Evolutionary conservation across 2,329 filamentous ascomycete genomes (phyloP).

Genomic region (Thielaviopsis populi): DNA sequence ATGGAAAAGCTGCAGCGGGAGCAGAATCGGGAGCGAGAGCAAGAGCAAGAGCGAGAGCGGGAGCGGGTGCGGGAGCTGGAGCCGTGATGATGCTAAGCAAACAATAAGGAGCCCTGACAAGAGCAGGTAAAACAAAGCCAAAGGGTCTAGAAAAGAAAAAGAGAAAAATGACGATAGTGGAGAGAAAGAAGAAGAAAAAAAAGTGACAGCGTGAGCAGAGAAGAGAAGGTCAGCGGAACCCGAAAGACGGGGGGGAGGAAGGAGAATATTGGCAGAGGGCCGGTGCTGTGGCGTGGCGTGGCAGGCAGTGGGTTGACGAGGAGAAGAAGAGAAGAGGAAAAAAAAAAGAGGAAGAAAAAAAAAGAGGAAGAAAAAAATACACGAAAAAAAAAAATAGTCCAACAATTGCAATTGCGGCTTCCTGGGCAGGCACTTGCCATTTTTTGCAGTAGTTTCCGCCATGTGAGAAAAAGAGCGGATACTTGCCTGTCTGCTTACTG

Average conservation of each 20-base stretch:
- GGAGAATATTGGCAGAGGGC: slow-evolving; percentile 15
- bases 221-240: slow-evolving; percentile 15
- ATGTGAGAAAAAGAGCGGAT: slow-evolving; percentile 3
- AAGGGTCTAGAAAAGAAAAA: slow-evolving; percentile 1
- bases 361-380: not conserved
- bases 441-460: not conserved
- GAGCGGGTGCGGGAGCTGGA: not conserved
- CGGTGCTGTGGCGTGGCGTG: slow-evolving; percentile 15
- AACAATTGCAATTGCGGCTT: not conserved
- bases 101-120: not conserved
- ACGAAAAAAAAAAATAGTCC: not conserved
- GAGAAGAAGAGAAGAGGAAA: slow-evolving; percentile 10
- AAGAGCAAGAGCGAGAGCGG: too few relatives aligned
- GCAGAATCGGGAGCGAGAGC: too few relatives aligned
- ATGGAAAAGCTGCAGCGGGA: not conserved
- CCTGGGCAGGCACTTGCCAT: not conserved
- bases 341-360: not conserved
- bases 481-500: not conserved
- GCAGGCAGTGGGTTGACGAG: slow-evolving; percentile 13
- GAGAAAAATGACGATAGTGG: slow-evolving; percentile 3
- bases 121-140: slow-evolving; percentile 4
- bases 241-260: slow-evolving; percentile 12
- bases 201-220: slow-evolving; percentile 15
- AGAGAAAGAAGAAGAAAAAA: slow-evolving; percentile 14
- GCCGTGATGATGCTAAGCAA: slow-evolving; percentile 5